Evolutionary conservation across 306 rosid genomes (phyloP).

Genomic region (Cyclanthera cordifolia): DNA sequence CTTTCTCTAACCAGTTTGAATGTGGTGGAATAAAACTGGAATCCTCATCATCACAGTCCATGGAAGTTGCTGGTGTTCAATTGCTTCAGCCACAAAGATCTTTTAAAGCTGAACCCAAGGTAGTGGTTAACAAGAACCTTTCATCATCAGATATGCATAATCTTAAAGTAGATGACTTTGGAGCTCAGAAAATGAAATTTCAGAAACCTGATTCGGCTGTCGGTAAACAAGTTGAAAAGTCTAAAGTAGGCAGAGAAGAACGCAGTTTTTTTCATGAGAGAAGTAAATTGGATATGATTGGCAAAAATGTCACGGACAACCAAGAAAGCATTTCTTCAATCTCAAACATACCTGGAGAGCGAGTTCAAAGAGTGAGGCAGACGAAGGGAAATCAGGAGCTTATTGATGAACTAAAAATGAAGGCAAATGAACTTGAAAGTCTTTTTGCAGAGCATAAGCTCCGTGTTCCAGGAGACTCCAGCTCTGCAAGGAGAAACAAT

Average conservation of each 20-base stretch:
- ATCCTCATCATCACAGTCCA: conserved; percentile 23
- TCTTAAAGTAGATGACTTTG: conserved; percentile 26
- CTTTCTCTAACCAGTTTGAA: conserved; percentile 66
- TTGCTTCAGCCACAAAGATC: conserved; percentile 38
- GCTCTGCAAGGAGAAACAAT: conserved; percentile 55
- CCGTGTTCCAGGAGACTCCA: conserved; percentile 76
- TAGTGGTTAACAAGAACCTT: conserved; percentile 21
- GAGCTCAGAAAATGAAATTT: conserved; percentile 39
- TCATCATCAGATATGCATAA: conserved; percentile 25
- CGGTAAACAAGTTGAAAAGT: conserved; percentile 29
- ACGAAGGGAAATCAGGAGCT: conserved; percentile 80
- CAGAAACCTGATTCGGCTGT: conserved; percentile 35
- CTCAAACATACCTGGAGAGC: conserved; percentile 36
- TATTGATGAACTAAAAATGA: conserved; percentile 83
- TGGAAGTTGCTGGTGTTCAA: conserved; percentile 33
- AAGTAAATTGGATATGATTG: conserved; percentile 30
- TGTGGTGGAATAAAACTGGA: conserved; percentile 48
- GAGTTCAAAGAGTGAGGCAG: conserved; percentile 65
- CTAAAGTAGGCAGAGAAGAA: conserved; percentile 43
- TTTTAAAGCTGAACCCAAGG: conserved; percentile 26
- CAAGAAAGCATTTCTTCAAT: conserved; percentile 27
- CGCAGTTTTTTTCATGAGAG: conserved; percentile 23
- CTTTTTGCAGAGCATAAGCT: conserved; percentile 96
- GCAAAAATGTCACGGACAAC: conserved; percentile 32
- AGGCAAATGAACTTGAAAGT: conserved; percentile 94